phyloP scores from a whole-genome alignment of 176 grass and related monocot species.

The Triticum dicoccoides region DNA sequence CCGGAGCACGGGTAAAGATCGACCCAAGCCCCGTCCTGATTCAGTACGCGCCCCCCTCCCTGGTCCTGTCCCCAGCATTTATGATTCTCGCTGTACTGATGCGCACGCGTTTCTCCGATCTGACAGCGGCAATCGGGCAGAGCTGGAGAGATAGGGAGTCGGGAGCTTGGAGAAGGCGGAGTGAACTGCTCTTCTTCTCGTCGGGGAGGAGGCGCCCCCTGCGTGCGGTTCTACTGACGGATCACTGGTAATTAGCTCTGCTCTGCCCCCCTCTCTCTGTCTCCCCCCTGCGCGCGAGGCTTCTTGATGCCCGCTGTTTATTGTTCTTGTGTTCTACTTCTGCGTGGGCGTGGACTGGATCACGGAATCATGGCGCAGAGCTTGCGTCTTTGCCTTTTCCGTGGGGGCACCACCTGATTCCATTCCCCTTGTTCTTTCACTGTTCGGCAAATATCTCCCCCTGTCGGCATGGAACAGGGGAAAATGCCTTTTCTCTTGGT shows the following conservation, averaged over 20 bases:
- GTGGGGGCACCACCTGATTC: neutral
- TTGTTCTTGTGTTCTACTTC: neutral
- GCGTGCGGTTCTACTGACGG: too few relatives aligned
- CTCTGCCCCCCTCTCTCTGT: neutral
- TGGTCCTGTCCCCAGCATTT: neutral
- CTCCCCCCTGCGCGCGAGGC: neutral
- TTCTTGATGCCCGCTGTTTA: neutral
- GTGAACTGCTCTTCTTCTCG: neutral
- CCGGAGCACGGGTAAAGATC: conserved; percentile 5
- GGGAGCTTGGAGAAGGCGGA: conserved; percentile 4
- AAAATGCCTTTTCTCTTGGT: neutral
- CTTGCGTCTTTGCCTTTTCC: neutral
- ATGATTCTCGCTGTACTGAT: neutral
- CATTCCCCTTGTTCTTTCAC: neutral
- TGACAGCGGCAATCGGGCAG: neutral
- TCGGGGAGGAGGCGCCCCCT: neutral
- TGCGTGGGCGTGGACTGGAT: neutral
- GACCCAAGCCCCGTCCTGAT: too few relatives aligned
- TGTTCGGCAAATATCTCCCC: conserved; percentile 10
- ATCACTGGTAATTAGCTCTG: conserved; percentile 10
- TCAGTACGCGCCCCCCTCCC: too few relatives aligned
- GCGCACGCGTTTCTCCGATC: conserved; percentile 26
- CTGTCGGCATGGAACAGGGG: neutral
- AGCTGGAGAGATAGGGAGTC: neutral
- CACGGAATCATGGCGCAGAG: neutral